Base-by-base conservation (phyloP, 2,329 filamentous ascomycete species). In the Fusarium tupiense region DNA sequence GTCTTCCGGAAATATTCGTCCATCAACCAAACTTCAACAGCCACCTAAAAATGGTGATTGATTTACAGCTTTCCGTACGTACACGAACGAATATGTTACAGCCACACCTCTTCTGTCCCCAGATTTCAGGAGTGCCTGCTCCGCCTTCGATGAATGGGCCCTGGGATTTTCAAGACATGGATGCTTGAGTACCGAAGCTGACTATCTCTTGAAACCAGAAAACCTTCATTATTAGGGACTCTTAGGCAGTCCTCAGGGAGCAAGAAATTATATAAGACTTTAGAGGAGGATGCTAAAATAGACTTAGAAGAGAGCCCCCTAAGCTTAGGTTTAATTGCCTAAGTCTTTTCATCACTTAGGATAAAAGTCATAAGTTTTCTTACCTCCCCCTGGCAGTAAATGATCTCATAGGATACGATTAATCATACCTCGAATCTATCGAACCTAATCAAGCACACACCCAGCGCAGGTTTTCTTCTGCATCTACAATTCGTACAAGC, bases 41-140 rank as follows among this genome's bases (percentile, higher is more conserved):
- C 67, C 58, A 40, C 59, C 47, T 54, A 44, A 47, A 57, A 73
- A 56, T 53, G 35, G 66, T 40, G 59, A 53, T 67, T 67, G 49
- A 46, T 61, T 58, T 57, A 38, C 41, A 41, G 29, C 53, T 53
- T 41, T 49, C 50, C 22, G 22, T 44, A 47, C 29, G 50, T 44
- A 53, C 24, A 66, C 38, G 44, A 26, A 49, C 37, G 38, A 40
- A 44, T 17, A 17, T 33, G 47, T 54, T 65, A 73, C 71, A 70
- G n/a, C 54, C 69, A 74, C 76, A 54, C 76, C 71, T 64, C 65
- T 64, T 41, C 50, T 37, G 62, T 61, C 76, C 71, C 76, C 76
- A 78, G 76, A 78, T 78, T 78, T 78, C 76, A 78, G 76, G 76
- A 75, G 67, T 61, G 63, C 61, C 67, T 44, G 70, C 75, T 61